These are phyloP conservation scores for Seiridium unicorne DNA, from an alignment of 2,329 filamentous ascomycete genomes.

Conservation along the genomic window DNA sequence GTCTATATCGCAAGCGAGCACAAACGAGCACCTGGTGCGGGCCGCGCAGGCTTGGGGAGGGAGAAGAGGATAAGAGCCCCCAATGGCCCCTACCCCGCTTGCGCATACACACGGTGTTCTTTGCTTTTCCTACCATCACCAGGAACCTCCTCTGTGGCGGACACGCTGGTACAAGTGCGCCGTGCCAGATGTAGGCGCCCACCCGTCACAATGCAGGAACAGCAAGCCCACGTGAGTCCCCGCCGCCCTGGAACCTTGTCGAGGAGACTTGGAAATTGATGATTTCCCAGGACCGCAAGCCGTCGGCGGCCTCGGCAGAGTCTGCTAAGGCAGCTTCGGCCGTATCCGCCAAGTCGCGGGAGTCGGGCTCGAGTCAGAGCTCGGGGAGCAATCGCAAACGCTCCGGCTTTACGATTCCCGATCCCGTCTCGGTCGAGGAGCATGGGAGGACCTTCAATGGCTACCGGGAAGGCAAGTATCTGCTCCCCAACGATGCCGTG, in stretches of 20 bases:
- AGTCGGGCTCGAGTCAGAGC: background rate
- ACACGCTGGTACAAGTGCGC: too few relatives aligned
- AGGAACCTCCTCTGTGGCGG: too few relatives aligned
- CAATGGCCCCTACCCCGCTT: too few relatives aligned
- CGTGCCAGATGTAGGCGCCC: background rate
- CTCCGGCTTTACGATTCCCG: slow-evolving; percentile 7
- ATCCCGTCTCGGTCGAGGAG: slow-evolving; percentile 5
- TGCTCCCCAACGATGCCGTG: background rate
- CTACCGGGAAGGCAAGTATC: slow-evolving; percentile 7
- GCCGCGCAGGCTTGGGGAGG: too few relatives aligned
- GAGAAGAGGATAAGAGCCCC: too few relatives aligned
- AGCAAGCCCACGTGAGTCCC: background rate
- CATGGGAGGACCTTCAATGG: slow-evolving; percentile 6
- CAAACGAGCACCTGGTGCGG: too few relatives aligned
- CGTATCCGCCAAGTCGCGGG: background rate
- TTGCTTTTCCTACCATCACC: too few relatives aligned
- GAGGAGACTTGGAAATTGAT: background rate
- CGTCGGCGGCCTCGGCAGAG: background rate
- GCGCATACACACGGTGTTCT: too few relatives aligned
- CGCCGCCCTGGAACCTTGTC: background rate
- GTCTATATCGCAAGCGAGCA: too few relatives aligned
- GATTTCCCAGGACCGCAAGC: slow-evolving; percentile 1
- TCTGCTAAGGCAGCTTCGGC: background rate
- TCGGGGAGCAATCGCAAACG: slow-evolving; percentile 2
- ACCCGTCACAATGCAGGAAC: background rate